Evolutionary conservation across 495 filamentous ascomycete genomes (phyloP).

Genomic region (Xylaria intraflava): DNA sequence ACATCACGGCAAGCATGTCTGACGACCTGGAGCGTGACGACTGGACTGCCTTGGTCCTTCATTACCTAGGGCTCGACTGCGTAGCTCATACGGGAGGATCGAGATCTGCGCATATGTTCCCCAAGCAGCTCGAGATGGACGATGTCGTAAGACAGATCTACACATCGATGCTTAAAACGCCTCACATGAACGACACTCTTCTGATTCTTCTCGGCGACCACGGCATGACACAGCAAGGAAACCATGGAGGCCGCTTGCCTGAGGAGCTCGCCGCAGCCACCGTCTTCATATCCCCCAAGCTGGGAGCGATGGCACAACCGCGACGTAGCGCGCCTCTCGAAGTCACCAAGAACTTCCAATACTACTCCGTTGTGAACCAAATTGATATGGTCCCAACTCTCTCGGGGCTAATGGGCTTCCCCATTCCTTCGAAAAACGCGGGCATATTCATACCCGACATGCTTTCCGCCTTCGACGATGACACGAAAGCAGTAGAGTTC

Average conservation of each 20-base stretch:
- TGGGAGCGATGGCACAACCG: not conserved
- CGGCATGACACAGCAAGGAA: slow-evolving; percentile 6
- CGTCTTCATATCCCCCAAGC: not conserved
- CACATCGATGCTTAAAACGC: not conserved
- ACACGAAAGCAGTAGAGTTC: not conserved
- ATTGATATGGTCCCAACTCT: not conserved
- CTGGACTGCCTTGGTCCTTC: not conserved
- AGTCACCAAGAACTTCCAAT: not conserved
- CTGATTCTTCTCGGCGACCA: slow-evolving; percentile 5
- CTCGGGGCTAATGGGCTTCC: not conserved
- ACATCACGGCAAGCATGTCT: not conserved
- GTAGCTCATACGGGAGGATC: not conserved
- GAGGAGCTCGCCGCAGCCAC: not conserved
- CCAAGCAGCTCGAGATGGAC: slow-evolving; percentile 4
- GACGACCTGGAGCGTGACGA: not conserved
- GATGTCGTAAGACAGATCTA: slow-evolving; percentile 1
- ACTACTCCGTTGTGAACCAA: not conserved
- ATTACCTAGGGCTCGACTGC: not conserved
- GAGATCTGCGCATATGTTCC: slow-evolving; percentile 2
- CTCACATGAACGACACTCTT: slow-evolving; percentile 4
- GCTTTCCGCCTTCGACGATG: not conserved
- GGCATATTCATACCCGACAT: not conserved
- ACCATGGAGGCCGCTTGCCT: not conserved
- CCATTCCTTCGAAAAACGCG: not conserved
- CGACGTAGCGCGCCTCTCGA: no score